phyloP scores from a whole-genome alignment of 352 stramenopile genomes.

The Globisporangium recalcitrans region DNA sequence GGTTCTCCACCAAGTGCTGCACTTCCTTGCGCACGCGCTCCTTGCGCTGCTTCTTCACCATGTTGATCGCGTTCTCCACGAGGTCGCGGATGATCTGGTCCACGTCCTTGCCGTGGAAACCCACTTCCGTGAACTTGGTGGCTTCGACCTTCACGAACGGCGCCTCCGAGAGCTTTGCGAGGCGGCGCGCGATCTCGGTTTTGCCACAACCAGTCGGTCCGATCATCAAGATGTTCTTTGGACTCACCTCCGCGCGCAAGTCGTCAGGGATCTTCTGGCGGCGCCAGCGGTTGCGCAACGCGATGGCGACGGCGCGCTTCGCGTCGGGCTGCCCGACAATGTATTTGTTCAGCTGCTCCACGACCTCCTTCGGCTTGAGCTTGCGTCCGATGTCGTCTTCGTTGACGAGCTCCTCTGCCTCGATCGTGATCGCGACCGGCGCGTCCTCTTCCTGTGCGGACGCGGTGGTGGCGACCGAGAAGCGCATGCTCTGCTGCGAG shows the following conservation, averaged over 20 bases:
- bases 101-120: slow-evolving; percentile 98
- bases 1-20: slow-evolving; percentile 90
- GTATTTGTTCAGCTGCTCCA: slow-evolving; percentile 95
- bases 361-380: slow-evolving; percentile 91
- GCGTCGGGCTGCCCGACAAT: slow-evolving; percentile 97
- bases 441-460: slow-evolving; percentile 24
- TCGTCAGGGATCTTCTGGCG: slow-evolving; percentile 93
- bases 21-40: slow-evolving; percentile 92
- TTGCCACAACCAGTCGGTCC: slow-evolving; percentile 97
- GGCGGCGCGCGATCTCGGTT: slow-evolving; percentile 96
- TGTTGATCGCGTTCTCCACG: slow-evolving; percentile 95
- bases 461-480: slow-evolving; percentile 32
- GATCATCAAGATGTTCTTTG: slow-evolving; percentile 99
- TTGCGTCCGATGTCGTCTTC: slow-evolving; percentile 71
- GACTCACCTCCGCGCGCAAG: slow-evolving; percentile 88
- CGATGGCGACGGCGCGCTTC: slow-evolving; percentile 97
- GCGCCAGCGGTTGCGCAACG: slow-evolving; percentile 97
- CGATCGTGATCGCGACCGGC: slow-evolving; percentile 21
- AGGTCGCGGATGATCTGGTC: slow-evolving; percentile 99
- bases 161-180: slow-evolving; percentile 96
- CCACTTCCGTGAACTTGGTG: slow-evolving; percentile 99
- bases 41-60: slow-evolving; percentile 94
- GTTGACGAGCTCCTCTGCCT: slow-evolving; percentile 15
- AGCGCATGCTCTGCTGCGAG: slow-evolving; percentile 15
- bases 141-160: slow-evolving; percentile 98